Evolutionary conservation across 2,329 filamentous ascomycete species (phyloP), one percentile per base, ranked within the genome.

Genomic region (Diaporthe caulivora): DNA sequence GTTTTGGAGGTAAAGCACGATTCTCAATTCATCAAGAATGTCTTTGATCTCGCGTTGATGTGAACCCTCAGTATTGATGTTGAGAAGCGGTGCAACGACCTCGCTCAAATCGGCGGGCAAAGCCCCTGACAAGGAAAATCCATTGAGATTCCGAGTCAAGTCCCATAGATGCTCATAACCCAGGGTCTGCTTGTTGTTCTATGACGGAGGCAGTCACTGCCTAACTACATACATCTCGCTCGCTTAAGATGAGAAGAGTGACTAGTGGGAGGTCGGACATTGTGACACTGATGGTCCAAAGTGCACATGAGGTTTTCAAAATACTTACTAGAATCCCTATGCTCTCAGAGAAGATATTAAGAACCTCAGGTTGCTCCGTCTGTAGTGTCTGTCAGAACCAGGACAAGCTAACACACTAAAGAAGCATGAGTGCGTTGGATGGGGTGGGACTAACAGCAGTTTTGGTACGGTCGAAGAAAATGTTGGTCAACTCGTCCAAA

Each of bases 1-100:
- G 11, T 78, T 80, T 3, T 79, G 77, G 26, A 87, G 78, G n/a
- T 82, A 79, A 0, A 83, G 77, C 78, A 87, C 86, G 65, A 87
- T 87, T 10, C 84, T 82, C 0, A 88, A 79, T 75, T 88, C 86
- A 15, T 87, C 86, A 1, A 84, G 77, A 37, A 87, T 85, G 57
- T 87, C 85, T 60, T 86, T 84, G n/a, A 85, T 83, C 65, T 87
- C 86, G 0, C 79, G 77, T 37, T 86, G 81, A 0, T 87, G 77
- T 24, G 81, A 78, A 0, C 83, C 83, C 72, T 87, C 85, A 0
- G 80, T 79, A 3, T 81, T 82, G 51, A 87, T 86, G 64, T 86
- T 81, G 2, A 86, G 79, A 0, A 84, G 77, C 75, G 76, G 6
- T 76, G 76, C 11, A 73, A 65, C 42, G 26, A 65, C 15, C 3